Conservation (phyloP, 176 grass and related monocot species). For the Carex scoparia region DNA sequence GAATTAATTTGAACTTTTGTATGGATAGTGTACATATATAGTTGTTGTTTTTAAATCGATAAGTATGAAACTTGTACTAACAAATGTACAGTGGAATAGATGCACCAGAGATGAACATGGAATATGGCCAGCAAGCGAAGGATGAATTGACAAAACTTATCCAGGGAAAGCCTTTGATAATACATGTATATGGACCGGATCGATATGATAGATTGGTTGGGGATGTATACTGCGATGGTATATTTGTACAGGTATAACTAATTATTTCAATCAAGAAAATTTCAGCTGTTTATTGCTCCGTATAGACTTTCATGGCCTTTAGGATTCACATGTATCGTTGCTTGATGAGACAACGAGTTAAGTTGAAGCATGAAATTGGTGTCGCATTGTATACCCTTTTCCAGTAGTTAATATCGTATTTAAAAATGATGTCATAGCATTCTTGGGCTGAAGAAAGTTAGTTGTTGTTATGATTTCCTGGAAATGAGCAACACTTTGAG, state of each 20-base stretch:
- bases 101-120: slow-evolving; percentile 50
- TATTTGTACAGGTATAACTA: slow-evolving; percentile 51
- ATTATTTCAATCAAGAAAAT: background rate
- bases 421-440: background rate
- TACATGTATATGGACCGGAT: slow-evolving; percentile 46
- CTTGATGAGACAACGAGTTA: background rate
- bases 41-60: background rate
- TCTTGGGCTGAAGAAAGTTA: background rate
- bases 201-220: slow-evolving; percentile 46
- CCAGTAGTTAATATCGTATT: background rate
- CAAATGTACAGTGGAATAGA: slow-evolving; percentile 50
- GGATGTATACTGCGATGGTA: slow-evolving; percentile 43
- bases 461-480: background rate
- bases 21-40: background rate
- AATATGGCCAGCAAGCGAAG: slow-evolving; percentile 44
- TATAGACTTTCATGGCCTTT: background rate
- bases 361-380: background rate
- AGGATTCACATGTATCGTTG: background rate
- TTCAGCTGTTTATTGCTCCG: background rate
- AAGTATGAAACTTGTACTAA: background rate
- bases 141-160: slow-evolving; percentile 48
- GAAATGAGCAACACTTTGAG: background rate
- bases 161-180: slow-evolving; percentile 35
- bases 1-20: background rate
- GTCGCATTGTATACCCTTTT: background rate